These are phyloP conservation scores for Exidia glandulosa DNA, from an alignment of 768 basidiomycete species.

Conservation along the genomic window DNA sequence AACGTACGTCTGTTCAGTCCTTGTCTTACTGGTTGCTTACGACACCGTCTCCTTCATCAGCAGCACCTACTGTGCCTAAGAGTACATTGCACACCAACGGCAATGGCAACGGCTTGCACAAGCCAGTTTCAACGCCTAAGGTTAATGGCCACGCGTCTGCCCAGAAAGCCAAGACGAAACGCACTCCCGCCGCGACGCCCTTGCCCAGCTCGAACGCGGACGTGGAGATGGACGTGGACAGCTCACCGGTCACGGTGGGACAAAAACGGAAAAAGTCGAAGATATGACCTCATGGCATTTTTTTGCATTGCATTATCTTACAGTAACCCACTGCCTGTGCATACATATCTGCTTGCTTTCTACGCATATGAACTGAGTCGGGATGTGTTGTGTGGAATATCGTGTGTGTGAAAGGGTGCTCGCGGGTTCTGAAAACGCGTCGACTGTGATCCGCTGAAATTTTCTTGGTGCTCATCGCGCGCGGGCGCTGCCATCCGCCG, in stretches of 20 bases:
- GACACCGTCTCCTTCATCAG: not conserved
- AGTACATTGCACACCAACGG: not conserved
- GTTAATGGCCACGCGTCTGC: not conserved
- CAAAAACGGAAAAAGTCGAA: not conserved
- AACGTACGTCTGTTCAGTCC: not conserved
- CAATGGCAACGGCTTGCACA: not conserved
- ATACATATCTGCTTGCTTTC: too few species aligned
- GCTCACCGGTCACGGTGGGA: not conserved
- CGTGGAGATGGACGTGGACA: constrained; percentile 1
- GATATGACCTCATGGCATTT: too few species aligned
- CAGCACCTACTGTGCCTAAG: not conserved
- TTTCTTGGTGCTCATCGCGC: not conserved
- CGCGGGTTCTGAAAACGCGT: constrained; percentile 29
- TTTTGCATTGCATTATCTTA: too few species aligned
- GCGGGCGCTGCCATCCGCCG: too few species aligned
- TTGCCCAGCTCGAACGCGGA: constrained; percentile 2
- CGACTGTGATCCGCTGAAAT: constrained; percentile 22
- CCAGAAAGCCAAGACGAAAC: too few species aligned
- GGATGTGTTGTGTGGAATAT: too few species aligned
- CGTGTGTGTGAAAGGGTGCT: constrained; percentile 3
- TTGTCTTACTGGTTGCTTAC: not conserved
- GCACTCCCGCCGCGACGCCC: too few species aligned
- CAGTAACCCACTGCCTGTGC: too few species aligned
- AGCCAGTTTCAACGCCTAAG: not conserved
- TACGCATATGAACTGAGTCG: too few species aligned